Conservation (phyloP, 1,284 basidiomycete genomes). For the Austroboletus niveus region DNA sequence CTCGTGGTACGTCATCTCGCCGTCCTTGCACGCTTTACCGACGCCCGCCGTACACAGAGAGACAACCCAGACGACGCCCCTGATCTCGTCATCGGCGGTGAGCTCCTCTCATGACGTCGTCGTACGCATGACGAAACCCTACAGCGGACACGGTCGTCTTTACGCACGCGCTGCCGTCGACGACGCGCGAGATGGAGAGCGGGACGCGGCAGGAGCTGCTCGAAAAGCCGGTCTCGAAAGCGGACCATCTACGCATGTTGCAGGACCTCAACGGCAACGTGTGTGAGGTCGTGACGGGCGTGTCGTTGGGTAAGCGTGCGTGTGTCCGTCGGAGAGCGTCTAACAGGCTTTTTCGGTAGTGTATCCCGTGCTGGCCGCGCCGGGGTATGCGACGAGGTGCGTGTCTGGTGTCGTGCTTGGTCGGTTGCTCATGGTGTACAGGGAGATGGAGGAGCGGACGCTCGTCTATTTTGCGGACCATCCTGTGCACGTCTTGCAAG, state of each 20-base stretch:
- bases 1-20: conserved; percentile 57
- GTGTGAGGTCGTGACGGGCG: conserved; percentile 91
- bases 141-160: conserved; percentile 91
- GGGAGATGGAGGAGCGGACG: conserved; percentile 82
- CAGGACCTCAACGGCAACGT: conserved; percentile 81
- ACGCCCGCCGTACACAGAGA: conserved; percentile 32
- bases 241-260: conserved; percentile 88
- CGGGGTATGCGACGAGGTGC: conserved; percentile 84
- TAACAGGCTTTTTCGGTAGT: conserved; percentile 39
- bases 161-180: conserved; percentile 66
- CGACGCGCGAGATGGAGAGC: conserved; percentile 48
- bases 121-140: background rate
- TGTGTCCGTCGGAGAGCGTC: background rate
- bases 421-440: conserved; percentile 26
- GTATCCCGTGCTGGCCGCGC: conserved; percentile 80
- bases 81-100: conserved; percentile 91
- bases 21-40: background rate
- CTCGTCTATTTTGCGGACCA: conserved; percentile 81
- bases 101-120: conserved; percentile 11
- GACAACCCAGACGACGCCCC: conserved; percentile 81
- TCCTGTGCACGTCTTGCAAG: conserved; percentile 62
- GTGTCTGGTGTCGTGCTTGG: background rate
- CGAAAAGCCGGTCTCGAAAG: conserved; percentile 83
- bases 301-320: conserved; percentile 63
- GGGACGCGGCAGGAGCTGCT: conserved; percentile 65